Evolutionary conservation across 2,329 filamentous ascomycete genomes (phyloP), one percentile per base, ranked within the genome.

Genomic region (Leptographium lundbergii): DNA sequence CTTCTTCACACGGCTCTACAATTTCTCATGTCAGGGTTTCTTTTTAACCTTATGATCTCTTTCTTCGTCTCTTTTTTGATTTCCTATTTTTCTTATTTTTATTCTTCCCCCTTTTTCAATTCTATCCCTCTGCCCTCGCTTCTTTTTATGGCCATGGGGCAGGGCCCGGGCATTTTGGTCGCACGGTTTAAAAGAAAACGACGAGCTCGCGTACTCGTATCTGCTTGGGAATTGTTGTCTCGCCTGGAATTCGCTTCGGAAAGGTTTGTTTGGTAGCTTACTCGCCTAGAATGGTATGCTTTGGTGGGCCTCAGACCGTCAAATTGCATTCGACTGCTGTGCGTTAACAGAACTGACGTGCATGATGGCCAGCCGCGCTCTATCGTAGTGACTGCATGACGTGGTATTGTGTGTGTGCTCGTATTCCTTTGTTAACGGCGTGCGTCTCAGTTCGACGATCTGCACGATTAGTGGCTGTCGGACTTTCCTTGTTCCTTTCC

Each of bases 401-500:
- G 9, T 3, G 6, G 34, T 36, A 36, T 36, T 36, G 34, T 36
- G 9, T 36, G 34, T 29, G 27, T 29, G 27, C 27, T 29, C 27
- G 27, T 29, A 29, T 29, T 29, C 7, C 27, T 29, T 29, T 29
- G 27, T 7, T 7, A 29, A 29, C 7, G 27, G 27, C 27, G 7
- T 29, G 27, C 27, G 27, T 29, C 27, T 29, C 27, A 5, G 27
- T 29, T 29, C 27, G 5, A 7, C 27, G 27, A 29, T 29, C 27
- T 34, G 32, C 6, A 34, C 32, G 9, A 2, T 11, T 34, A 34
- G 36, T 39, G 14, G 36, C 24, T 19, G 25, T 51, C 55, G 56
- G 56, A 52, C n/a, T 48, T 36, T 57, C n/a, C 32, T 57, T 57
- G 29, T 52, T 51, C 56, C 56, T n/a, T 42, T 32, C 56, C 32